Evolutionary conservation across 2,329 filamentous ascomycete genomes (phyloP).

Genomic region (Colletotrichum tamarilloi): DNA sequence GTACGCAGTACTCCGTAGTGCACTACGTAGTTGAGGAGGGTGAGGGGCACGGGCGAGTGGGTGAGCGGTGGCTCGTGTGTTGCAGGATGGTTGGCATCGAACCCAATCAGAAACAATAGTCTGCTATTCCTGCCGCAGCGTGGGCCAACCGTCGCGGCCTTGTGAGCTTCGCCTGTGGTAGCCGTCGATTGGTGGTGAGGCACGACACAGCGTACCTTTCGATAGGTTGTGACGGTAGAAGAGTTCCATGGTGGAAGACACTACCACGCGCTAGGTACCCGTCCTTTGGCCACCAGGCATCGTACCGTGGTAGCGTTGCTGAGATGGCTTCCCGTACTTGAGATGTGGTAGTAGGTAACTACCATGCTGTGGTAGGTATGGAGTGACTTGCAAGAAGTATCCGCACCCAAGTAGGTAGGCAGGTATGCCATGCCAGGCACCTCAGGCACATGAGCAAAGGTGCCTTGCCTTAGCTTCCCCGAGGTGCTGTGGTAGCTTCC

Average conservation of each 20-base stretch:
- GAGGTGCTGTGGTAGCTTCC: background rate
- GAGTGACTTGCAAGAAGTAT: too few species aligned
- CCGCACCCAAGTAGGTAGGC: too few species aligned
- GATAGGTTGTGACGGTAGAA: background rate
- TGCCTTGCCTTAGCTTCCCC: conserved; percentile 19
- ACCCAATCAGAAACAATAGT: conserved; percentile 38
- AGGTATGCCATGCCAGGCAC: background rate
- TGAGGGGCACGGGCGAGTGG: conserved; percentile 10
- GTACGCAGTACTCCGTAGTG: too few species aligned
- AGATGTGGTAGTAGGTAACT: background rate
- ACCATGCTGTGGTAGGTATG: too few species aligned
- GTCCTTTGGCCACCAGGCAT: background rate
- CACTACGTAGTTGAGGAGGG: conserved; percentile 7
- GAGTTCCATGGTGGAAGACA: background rate
- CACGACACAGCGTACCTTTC: background rate
- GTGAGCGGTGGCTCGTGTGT: conserved; percentile 33
- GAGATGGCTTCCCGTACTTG: background rate
- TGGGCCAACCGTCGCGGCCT: background rate
- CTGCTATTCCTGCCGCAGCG: conserved; percentile 29
- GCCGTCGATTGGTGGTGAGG: background rate
- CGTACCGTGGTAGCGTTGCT: background rate
- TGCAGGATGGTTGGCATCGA: conserved; percentile 22
- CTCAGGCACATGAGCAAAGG: conserved; percentile 12
- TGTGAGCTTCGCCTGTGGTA: background rate
- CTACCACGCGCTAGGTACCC: background rate